phyloP scores from a whole-genome alignment of 164 flowering plant species.

The Nelumbo lutea region DNA sequence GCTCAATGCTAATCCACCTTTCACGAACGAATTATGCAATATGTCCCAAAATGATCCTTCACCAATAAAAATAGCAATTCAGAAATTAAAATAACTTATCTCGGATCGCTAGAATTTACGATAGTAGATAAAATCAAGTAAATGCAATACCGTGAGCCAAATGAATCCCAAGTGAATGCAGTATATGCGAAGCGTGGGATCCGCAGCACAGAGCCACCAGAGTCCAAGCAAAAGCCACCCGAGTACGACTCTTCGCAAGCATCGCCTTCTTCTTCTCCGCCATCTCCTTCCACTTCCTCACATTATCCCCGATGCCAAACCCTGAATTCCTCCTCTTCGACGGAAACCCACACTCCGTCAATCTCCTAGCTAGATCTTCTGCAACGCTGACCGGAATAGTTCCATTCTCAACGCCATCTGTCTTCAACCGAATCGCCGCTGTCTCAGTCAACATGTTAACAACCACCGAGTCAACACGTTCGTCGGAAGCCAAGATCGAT shows the following conservation, averaged over 20 bases:
- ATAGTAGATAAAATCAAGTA: background rate
- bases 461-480: conserved; percentile 75
- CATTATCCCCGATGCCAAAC: conserved; percentile 68
- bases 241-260: conserved; percentile 54
- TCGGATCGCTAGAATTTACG: background rate
- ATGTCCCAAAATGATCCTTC: conserved; percentile 69
- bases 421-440: conserved; percentile 60
- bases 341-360: conserved; percentile 80
- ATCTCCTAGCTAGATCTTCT: conserved; percentile 54
- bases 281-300: conserved; percentile 86
- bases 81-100: background rate
- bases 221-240: conserved; percentile 89
- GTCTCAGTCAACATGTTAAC: conserved; percentile 89
- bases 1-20: conserved; percentile 70
- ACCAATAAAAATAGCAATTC: conserved; percentile 7
- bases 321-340: conserved; percentile 59
- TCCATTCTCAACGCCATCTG: conserved; percentile 24
- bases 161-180: conserved; percentile 88
- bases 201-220: conserved; percentile 92
- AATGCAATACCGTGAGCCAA: conserved; percentile 59
- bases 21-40: conserved; percentile 77
- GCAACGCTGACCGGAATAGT: conserved; percentile 24
- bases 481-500: conserved; percentile 60
- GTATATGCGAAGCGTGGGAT: conserved; percentile 72
- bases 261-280: conserved; percentile 62